phyloP scores from a whole-genome alignment of 441 rosid genomes.

The Breynia disticha region DNA sequence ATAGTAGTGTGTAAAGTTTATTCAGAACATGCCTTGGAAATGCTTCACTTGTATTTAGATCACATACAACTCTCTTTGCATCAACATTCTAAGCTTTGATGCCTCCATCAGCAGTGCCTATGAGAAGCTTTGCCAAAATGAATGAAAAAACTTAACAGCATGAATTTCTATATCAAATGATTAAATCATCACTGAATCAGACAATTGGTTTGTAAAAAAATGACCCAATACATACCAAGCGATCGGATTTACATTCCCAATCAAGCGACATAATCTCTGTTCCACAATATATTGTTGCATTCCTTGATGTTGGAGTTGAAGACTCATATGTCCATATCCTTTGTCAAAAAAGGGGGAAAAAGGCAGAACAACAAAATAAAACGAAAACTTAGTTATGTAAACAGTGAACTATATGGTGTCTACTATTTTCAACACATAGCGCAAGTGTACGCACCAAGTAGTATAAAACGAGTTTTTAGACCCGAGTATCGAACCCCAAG shows the following conservation, averaged over 20 bases:
- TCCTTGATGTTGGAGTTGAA: constrained; percentile 55
- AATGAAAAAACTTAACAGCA: constrained; percentile 16
- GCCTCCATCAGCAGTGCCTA: constrained; percentile 72
- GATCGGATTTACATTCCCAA: constrained; percentile 77
- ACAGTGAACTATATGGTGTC: too few species aligned
- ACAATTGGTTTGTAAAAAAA: constrained; percentile 3
- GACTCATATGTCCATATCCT: constrained; percentile 78
- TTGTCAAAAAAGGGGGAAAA: constrained; percentile 4
- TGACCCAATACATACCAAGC: constrained; percentile 36
- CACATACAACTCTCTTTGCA: constrained; percentile 75
- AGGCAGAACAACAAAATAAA: constrained; percentile 2
- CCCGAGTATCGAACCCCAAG: too few species aligned
- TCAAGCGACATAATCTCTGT: constrained; percentile 63
- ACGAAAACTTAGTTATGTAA: constrained; percentile 1
- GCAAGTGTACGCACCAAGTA: too few species aligned
- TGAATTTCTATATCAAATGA: constrained; percentile 7
- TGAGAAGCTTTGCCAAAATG: constrained; percentile 47
- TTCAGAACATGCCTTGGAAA: constrained; percentile 40
- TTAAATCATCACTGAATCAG: neutral
- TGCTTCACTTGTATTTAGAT: constrained; percentile 48
- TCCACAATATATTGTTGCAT: constrained; percentile 74
- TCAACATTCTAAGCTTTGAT: constrained; percentile 75
- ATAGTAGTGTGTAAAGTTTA: neutral
- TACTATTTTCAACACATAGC: too few species aligned
- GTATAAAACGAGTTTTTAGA: too few species aligned